A percentile compares a stretch with the other conserved stretches of the same genome.
These are phyloP conservation scores for Clavispora fructus DNA, from an alignment of 805 yeast genomes.

Conservation along the genomic window DNA sequence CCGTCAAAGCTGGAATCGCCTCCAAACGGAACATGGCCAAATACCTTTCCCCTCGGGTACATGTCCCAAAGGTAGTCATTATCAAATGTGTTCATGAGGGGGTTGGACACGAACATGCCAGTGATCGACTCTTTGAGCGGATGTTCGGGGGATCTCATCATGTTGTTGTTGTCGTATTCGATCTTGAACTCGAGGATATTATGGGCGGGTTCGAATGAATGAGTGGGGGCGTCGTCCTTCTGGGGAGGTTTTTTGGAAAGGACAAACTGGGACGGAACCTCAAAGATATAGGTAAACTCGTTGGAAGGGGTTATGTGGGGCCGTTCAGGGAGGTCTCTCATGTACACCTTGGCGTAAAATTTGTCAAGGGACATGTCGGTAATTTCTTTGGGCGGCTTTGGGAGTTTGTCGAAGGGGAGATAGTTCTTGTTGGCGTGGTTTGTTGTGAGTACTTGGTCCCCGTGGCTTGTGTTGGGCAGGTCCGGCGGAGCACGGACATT, in stretches of 20 bases:
- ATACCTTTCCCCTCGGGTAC: slow-evolving; percentile 29
- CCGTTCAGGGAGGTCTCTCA: slow-evolving; percentile 6
- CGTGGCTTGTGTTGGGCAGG: not conserved
- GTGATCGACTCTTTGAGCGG: slow-evolving; percentile 34
- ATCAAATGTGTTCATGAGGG: slow-evolving; percentile 28
- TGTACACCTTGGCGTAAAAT: slow-evolving; percentile 11
- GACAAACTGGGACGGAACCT: slow-evolving; percentile 1
- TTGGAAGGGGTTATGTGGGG: slow-evolving; percentile 1
- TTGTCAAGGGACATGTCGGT: slow-evolving; percentile 11
- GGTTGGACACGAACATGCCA: slow-evolving; percentile 35
- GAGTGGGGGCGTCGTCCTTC: not conserved
- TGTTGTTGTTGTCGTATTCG: not conserved
- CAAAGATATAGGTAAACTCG: slow-evolving; percentile 10
- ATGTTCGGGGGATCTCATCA: slow-evolving; percentile 14
- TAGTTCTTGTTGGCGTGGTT: slow-evolving; percentile 8
- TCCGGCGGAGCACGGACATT: not conserved
- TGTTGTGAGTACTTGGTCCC: slow-evolving; percentile 3
- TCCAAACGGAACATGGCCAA: slow-evolving; percentile 34
- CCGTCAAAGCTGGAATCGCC: slow-evolving; percentile 17
- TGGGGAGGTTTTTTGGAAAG: not conserved
- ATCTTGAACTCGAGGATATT: slow-evolving; percentile 1
- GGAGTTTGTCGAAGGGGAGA: slow-evolving; percentile 29
- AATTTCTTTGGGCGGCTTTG: slow-evolving; percentile 21
- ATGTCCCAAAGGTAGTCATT: slow-evolving; percentile 38
- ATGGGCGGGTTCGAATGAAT: slow-evolving; percentile 1